These are phyloP conservation scores for Avena sativa DNA, from an alignment of 176 grass and related monocot genomes.

Conservation along the genomic window DNA sequence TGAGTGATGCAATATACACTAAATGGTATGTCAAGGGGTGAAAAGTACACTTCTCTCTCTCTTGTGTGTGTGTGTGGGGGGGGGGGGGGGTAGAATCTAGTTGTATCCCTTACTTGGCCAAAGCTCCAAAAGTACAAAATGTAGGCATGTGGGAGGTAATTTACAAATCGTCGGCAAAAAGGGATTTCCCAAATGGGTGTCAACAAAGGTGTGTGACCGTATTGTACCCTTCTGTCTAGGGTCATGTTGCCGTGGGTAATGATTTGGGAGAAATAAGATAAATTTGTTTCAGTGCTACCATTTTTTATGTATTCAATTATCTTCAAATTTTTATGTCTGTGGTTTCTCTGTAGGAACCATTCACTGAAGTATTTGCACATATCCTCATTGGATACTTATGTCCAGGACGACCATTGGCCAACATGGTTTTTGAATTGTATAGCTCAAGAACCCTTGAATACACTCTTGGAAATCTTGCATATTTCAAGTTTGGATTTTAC, in stretches of 20 bases:
- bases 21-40: too few species aligned
- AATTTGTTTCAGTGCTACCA: neutral
- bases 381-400: conserved; percentile 38
- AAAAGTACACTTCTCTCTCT: too few species aligned
- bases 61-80: too few species aligned
- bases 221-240: neutral
- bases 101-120: neutral
- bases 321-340: neutral
- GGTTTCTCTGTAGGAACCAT: neutral
- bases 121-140: too few species aligned
- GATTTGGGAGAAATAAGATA: neutral
- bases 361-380: neutral
- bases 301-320: neutral
- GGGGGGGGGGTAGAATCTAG: too few species aligned
- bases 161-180: neutral
- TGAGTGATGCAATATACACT: too few species aligned
- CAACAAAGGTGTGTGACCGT: neutral
- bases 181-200: neutral
- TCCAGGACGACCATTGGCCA: conserved; percentile 33
- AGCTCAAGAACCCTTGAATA: neutral
- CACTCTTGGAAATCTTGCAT: neutral
- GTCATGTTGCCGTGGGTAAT: neutral
- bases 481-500: conserved; percentile 30
- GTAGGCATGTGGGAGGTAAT: too few species aligned
- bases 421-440: conserved; percentile 12